Base-by-base conservation (phyloP, 1,139 yeast species). In the Saccharomyces hybrid region DNA sequence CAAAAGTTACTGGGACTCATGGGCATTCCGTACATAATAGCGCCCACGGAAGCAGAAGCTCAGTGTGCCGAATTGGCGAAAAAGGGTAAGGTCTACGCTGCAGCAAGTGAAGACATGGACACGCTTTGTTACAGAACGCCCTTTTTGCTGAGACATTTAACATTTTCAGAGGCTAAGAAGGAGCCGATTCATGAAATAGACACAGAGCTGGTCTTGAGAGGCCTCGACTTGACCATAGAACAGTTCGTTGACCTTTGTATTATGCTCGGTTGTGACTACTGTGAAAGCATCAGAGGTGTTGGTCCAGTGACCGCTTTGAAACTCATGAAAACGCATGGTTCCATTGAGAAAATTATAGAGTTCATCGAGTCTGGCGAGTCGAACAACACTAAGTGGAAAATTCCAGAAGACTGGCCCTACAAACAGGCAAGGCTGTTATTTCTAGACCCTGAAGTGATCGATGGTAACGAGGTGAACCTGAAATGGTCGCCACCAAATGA, bases 61-160 rank as follows among this genome's bases (percentile, higher is more conserved):
- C 98, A 93, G 66, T 93, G 99, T 75, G 99, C 99, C 0, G 95
- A 84, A 61, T 74, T 93, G 55, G 97, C 98, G 1, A 81, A 83
- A 57, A 82, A 83, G 14, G 97, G 96, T 4, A 86, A 85, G 66
- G 98, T 93, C 0, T 93, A 84, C 69, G 99, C 96, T 11, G 97
- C 99, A 2, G 99, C 98, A 0, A 88, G 96, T 2, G 99, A 93
- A 70, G 99, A 93, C 80, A 93, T 93, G 99, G 99, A 93, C 72
- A 95, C 99, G 0, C 72, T 93, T 55, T 93, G 98, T 66, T 93
- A 93, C 70, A 84, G 83, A 54, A 88, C 98, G 1, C 95, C 97
- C 2, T 82, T 75, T 57, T 73, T 93, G 56, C 75, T 93, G 59
- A 80, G 99, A 62, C 96, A 93, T 69, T 78, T 93, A 71, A 93